Conservation (phyloP, 352 stramenopile species). For the Pythium plurisporium region DNA sequence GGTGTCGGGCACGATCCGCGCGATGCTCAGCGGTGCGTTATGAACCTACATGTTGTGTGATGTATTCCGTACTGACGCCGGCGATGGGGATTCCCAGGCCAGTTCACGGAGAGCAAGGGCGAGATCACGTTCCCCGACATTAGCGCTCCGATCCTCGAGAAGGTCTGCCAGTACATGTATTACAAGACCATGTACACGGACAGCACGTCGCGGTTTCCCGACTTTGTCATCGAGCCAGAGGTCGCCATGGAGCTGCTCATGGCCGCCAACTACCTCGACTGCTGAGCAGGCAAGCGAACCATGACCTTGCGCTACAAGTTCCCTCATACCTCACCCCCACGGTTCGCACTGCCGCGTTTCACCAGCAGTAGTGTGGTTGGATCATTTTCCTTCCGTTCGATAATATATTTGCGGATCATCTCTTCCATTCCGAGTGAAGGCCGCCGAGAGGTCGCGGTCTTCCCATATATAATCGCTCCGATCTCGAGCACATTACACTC, state of each 20-base stretch:
- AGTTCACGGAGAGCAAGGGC: constrained; percentile 91
- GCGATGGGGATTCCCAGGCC: constrained; percentile 36
- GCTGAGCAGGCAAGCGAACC: too few relatives aligned
- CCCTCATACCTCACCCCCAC: too few relatives aligned
- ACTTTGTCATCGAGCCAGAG: constrained; percentile 98
- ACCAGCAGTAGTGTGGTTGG: too few relatives aligned
- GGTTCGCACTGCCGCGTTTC: too few relatives aligned
- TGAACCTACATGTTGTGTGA: not conserved
- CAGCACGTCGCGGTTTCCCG: constrained; percentile 91
- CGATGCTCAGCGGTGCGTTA: constrained; percentile 93
- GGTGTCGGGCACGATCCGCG: constrained; percentile 94
- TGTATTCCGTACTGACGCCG: not conserved
- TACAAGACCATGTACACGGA: constrained; percentile 98
- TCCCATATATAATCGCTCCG: too few relatives aligned
- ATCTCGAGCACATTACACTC: not conserved
- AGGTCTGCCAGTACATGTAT: constrained; percentile 98
- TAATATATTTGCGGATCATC: constrained; percentile 7
- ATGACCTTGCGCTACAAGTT: too few relatives aligned
- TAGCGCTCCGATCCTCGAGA: constrained; percentile 94
- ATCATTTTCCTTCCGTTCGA: not conserved
- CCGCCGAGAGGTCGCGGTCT: not conserved
- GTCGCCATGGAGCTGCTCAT: constrained; percentile 97
- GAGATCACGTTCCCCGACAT: constrained; percentile 98
- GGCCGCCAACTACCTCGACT: constrained; percentile 97
- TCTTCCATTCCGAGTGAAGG: not conserved